Base-by-base conservation (phyloP, 2,329 filamentous ascomycete species). In the Stromatinia cepivora region DNA sequence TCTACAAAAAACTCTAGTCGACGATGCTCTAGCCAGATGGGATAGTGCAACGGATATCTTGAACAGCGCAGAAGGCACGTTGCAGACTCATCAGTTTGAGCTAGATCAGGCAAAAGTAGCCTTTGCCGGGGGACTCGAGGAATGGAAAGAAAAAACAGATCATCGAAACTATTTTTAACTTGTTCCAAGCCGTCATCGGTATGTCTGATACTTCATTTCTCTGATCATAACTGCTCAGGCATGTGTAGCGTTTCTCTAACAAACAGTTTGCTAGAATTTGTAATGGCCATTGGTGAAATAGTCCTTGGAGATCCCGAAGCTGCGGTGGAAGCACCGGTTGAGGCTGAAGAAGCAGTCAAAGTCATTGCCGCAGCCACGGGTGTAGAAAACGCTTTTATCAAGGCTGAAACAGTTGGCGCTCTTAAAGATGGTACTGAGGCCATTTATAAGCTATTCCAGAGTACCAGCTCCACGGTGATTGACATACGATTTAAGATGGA, bases 11-110 rank as follows among this genome's bases (percentile, higher is more conserved):
- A 56, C 52, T 56, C 52, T 56, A 7, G 52, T 34, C 31, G 13
- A 31, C 52, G 31, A 56, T 56, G 52, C 52, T 7, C 13, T 56
- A 22, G 52, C 52, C 13, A 34, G 52, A 56, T 56, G 52, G 52
- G 52, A 56, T 56, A 56, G 31, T 10, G 52, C 52, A 4, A 56
- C 52, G 25, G 52, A 34, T 28, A 56, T 56, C 52, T 56, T 56
- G 52, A 56, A 56, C 31, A 56, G 25, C 31, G 52, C 52, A 20
- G 52, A 28, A 28, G 13, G 5, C 31, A 56, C 52, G 13, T 34
- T 56, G 52, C 22, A n/a, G 25, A 10, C 11, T 28, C 52, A 56
- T 56, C 52, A 56, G 17, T 7, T 56, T 56, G 52, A 11, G 5
- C 52, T 56, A 9, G 36, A 36, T 36, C 25, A 15, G 17, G 25